phyloP scores from a whole-genome alignment of 192 early-diverging fungal species.

The Lunasporangiospora selenospora region DNA sequence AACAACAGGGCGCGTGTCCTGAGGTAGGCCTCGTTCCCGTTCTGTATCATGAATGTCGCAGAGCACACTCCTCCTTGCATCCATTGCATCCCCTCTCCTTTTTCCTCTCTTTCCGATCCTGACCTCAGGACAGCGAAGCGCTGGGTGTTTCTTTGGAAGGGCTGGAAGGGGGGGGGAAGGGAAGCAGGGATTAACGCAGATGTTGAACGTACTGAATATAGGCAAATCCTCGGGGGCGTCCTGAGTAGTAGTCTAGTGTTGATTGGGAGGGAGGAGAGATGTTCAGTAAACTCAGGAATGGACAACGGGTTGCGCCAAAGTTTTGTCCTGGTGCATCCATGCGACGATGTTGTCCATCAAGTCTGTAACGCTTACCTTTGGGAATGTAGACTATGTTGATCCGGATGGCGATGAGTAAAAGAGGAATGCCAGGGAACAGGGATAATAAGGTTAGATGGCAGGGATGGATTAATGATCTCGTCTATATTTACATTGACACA shows the following conservation, averaged over 20 bases:
- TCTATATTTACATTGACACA: neutral
- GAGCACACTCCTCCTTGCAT: no score
- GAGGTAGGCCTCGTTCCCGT: no score
- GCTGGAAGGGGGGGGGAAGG: no score
- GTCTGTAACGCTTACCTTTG: constrained; percentile 25
- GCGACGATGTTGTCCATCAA: neutral
- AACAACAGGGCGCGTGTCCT: no score
- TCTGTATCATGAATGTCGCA: no score
- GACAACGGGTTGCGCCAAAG: neutral
- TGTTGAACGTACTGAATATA: constrained; percentile 38
- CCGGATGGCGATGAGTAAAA: neutral
- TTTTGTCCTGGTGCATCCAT: no score
- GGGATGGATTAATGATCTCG: neutral
- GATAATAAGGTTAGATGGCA: neutral
- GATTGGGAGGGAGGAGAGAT: neutral
- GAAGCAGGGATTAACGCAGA: no score
- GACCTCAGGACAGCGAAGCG: no score
- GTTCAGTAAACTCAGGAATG: neutral
- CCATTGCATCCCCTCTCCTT: no score
- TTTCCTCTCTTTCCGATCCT: no score
- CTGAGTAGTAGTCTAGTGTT: constrained; percentile 38
- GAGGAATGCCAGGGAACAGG: neutral
- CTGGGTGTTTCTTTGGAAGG: no score
- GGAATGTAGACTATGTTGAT: constrained; percentile 35
- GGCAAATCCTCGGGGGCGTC: constrained; percentile 34